Evolutionary conservation across 1,139 yeast genomes (phyloP), one percentile per base, ranked within the genome.

Genomic region (Debaryomycetaceae sp.): DNA sequence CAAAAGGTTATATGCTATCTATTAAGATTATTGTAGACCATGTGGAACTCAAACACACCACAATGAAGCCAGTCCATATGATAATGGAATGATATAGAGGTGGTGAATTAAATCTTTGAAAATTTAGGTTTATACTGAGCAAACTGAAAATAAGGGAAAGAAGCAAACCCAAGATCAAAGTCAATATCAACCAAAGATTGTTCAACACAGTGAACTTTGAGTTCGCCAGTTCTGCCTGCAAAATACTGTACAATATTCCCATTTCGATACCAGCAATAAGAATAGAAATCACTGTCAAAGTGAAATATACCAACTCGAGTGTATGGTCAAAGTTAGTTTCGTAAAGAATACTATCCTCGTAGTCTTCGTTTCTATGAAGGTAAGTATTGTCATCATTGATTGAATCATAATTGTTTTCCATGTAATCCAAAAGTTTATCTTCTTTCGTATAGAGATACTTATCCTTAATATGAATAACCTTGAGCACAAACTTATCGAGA

Each of bases 251-350:
- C 9, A 70, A 58, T n/a, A 71, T 67, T 3, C 77, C 78, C 24
- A 67, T 51, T 44, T 68, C 73, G 28, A 71, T 61, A n/a, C 75
- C 74, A 9, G 71, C 59, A 13, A 70, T 57, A 47, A 72, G 70
- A 8, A 67, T 47, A 30, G 72, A 61, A 17, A 67, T 51, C 34
- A 68, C 53, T 37, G 61, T 60, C 31, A 69, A 61, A 30, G 68
- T 54, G 46, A 70, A 65, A 51, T 70, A 70, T 37, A 69, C 57
- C 44, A 62, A 61, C 17, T 75, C 53, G 28, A 70, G 49, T 5
- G 68, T 60, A 43, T 56, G 57, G 46, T 70, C 75, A 46, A 66
- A 69, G 43, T 69, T 68, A 14, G 45, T 42, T 42, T 61, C 61
- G 47, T 66, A 63, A 35, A 57, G 54, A 14, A 11, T 17, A 41